Evolutionary conservation across 2,329 filamentous ascomycete species (phyloP).

Genomic region (Diplodia mutila): DNA sequence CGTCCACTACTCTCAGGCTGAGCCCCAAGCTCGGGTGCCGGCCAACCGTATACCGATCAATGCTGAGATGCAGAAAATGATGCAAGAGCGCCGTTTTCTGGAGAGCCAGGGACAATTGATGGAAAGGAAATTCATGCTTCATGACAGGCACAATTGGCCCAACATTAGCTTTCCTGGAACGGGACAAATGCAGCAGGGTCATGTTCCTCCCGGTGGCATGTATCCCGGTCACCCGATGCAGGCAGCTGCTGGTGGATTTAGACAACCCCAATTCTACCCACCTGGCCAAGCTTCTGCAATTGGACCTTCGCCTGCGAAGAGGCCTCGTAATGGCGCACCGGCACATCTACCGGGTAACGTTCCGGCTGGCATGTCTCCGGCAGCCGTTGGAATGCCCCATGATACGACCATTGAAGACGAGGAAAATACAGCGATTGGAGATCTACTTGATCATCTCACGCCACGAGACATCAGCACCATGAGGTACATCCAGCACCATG

Average conservation of each 20-base stretch:
- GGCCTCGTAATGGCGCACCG: constrained; percentile 45
- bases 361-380: constrained; percentile 39
- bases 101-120: constrained; percentile 74
- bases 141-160: constrained; percentile 89
- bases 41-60: constrained; percentile 65
- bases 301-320: constrained; percentile 52
- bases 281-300: constrained; percentile 34
- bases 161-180: constrained; percentile 44
- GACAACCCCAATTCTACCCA: constrained; percentile 36
- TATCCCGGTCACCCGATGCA: constrained; percentile 39
- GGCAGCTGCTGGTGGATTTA: constrained; percentile 30
- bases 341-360: constrained; percentile 49
- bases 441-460: constrained; percentile 86
- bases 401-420: constrained; percentile 75
- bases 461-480: constrained; percentile 85
- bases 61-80: constrained; percentile 62
- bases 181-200: constrained; percentile 20
- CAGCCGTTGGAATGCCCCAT: constrained; percentile 30
- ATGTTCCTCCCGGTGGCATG: constrained; percentile 22
- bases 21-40: constrained; percentile 73
- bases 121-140: constrained; percentile 92
- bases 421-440: constrained; percentile 83
- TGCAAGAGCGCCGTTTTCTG: constrained; percentile 65
- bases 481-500: constrained; percentile 91
- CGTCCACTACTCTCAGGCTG: constrained; percentile 82